Base-by-base conservation (phyloP, 2,329 filamentous ascomycete species). In the Tolypocladium tropicale region DNA sequence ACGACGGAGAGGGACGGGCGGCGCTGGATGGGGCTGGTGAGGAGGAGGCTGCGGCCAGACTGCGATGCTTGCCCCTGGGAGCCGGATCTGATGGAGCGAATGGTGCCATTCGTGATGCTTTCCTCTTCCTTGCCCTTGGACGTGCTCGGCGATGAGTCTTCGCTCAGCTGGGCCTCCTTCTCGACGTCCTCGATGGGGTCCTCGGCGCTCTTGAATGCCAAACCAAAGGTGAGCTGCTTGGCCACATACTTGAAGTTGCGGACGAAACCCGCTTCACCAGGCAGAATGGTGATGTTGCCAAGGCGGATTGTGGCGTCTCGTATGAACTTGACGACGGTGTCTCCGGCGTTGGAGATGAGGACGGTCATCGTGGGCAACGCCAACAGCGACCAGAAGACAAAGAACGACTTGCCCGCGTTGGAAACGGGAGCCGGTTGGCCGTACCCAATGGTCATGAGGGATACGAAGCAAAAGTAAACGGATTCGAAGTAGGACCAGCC, bases 301-400 rank as follows among this genome's bases (percentile, higher is more conserved):
- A 86, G 63, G 33, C 73, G 71, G 28, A 85, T 71, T 0, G 82
- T 85, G 4, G 74, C 67, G 55, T 85, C 80, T 12, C 76, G 74
- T 55, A 86, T 70, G 5, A 73, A 70, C 62, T 81, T 83, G 50
- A 96, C 85, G 23, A 96, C 80, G 0, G 92, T 96, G 64, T 95
- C 88, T 28, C 88, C 89, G 57, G 94, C 88, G 61, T 92, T 88
- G 12, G 84, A 87, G 60, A 95, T 88, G 14, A 96, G 79, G 21
- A 95, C 85, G 0, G 92, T 95, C 80, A 92, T 92, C 2, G 89
- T 92, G 0, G 92, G 92, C 3, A 96, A 78, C 0, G 91, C 90
- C 30, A 96, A 79, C 1, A 96, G 70, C 16, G 86, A 89, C 92
- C 92, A 96, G 56, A 96, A 85, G n/a, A 96, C 89, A 64, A 95